phyloP scores from a whole-genome alignment of 805 yeast species.

The Yamadazyma akitaensis region DNA sequence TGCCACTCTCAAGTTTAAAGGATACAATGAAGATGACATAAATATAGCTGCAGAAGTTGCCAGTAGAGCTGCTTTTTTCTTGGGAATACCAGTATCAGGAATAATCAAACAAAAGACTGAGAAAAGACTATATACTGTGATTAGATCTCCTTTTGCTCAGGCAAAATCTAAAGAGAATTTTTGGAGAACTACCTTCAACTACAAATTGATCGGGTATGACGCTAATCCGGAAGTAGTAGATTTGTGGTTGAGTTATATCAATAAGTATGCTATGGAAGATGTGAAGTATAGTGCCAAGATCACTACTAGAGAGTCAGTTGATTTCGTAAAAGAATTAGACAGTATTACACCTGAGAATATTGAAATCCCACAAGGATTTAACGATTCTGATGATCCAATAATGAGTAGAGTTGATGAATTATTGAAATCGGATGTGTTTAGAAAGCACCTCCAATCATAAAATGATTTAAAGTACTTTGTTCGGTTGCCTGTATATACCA shows the following conservation, averaged over 20 bases:
- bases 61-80: constrained; percentile 81
- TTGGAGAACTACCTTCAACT: constrained; percentile 79
- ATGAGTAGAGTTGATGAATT: constrained; percentile 68
- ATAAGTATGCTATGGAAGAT: constrained; percentile 74
- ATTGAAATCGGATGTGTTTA: constrained; percentile 67
- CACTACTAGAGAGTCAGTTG: constrained; percentile 30
- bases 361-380: constrained; percentile 32
- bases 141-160: constrained; percentile 87
- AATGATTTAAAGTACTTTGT: background rate
- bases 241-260: constrained; percentile 71
- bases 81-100: constrained; percentile 83
- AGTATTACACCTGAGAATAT: constrained; percentile 22
- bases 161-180: constrained; percentile 94
- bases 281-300: constrained; percentile 80
- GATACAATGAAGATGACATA: constrained; percentile 66
- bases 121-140: constrained; percentile 90
- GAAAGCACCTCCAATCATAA: constrained; percentile 39
- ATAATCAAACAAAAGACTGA: constrained; percentile 66
- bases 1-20: constrained; percentile 72
- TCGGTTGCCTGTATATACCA: constrained; percentile 4
- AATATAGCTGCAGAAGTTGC: constrained; percentile 83
- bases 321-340: constrained; percentile 27
- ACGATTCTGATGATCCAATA: constrained; percentile 43
- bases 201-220: constrained; percentile 75
- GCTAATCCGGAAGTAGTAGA: constrained; percentile 83